Evolutionary conservation across 2,329 filamentous ascomycete species (phyloP), one percentile per base, ranked within the genome.

Genomic region (Alternaria conjuncta): DNA sequence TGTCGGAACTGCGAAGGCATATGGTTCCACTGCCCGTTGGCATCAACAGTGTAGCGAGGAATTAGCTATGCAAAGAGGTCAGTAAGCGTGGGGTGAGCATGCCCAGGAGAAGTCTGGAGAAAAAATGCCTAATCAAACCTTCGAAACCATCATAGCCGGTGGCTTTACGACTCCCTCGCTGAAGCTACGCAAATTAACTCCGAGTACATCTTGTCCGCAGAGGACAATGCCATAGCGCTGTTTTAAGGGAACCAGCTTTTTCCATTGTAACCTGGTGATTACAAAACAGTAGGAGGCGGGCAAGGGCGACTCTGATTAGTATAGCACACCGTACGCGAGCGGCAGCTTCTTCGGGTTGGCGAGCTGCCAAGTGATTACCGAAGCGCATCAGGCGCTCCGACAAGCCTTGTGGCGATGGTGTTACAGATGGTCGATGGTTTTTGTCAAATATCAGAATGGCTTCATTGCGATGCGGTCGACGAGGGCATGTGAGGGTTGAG

Each of bases 1-100:
- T 85, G 79, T 10, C 88, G 86, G 71, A 90, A 90, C 2, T 78
- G 75, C 55, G 86, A 86, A 44, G 83, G 80, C 64, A 85, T 84
- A 18, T 86, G 83, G 3, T 82, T 79, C 70, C 88, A 89, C 12
- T 83, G 56, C 11, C 86, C 86, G 63, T 86, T 83, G 23, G 76
- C 71, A 67, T 85, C 72, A 36, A 56, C 12, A 21, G 53, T 28
- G 20, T 55, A 46, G 47, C 56, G 53, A 23, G 70, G 25, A 10
- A 23, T 15, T 10, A 45, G 46, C 63, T 60, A 45, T 20, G 25
- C 30, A 32, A 3, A 15, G 23, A 20, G 30, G 32, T 54, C 32
- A 54, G 50, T 53, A 51, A 32, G 20, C 12, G 8, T 54, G 28
- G 23, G 10, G 8, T 54, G 28, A 25, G 4, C 20, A 25, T 4